Evolutionary conservation across 441 rosid species (phyloP).

Genomic region (Pelargonium fulgidum): DNA sequence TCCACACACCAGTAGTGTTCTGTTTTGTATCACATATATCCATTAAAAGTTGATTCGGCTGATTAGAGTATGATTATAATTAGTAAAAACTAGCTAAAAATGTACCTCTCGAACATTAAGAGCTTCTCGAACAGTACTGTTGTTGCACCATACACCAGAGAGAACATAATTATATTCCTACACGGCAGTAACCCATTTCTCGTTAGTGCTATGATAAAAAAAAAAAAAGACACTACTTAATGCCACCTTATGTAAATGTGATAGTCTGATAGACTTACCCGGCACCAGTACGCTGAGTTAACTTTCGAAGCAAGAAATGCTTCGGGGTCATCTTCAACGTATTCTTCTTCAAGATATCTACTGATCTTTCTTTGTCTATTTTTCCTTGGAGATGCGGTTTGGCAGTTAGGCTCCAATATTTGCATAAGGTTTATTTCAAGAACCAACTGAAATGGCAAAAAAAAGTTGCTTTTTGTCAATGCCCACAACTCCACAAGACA

Average conservation of each 20-base stretch:
- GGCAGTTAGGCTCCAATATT: background rate
- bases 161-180: slow-evolving; percentile 32
- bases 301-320: background rate
- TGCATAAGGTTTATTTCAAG: slow-evolving; percentile 1
- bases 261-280: background rate
- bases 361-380: background rate
- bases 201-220: background rate
- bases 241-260: background rate
- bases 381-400: background rate
- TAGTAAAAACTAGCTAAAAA: background rate
- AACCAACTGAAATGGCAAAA: background rate
- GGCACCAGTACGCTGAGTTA: background rate
- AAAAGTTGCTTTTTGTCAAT: background rate
- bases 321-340: background rate
- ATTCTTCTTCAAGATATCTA: slow-evolving; percentile 2
- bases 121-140: slow-evolving; percentile 22
- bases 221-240: background rate
- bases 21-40: background rate
- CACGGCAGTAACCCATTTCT: background rate
- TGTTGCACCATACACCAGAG: slow-evolving; percentile 25
- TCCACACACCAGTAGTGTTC: slow-evolving; percentile 26
- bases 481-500: background rate
- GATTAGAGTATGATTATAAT: background rate
- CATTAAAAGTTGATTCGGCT: background rate
- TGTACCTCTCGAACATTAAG: slow-evolving; percentile 24